Base-by-base conservation (phyloP, 2,329 filamentous ascomycete genomes). In the Aspergillus phoenicis region DNA sequence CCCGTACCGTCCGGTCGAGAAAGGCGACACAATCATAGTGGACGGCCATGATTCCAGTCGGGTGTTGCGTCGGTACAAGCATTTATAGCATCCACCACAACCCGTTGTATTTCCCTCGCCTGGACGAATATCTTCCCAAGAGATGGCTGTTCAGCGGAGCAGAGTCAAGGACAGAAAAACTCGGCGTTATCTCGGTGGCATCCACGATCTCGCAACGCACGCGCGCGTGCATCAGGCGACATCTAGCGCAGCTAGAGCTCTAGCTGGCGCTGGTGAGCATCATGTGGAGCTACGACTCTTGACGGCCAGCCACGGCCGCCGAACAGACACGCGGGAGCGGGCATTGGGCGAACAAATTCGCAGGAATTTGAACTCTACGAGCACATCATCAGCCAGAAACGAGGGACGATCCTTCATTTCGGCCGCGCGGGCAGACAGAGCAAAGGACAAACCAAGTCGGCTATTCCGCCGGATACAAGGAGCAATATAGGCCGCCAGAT, bases 121-220 rank as follows among this genome's bases (percentile, higher is more conserved):
- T 87, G 0, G 87, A 82, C 66, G 70, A 76, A 1, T 89, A 84
- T 69, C 70, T 77, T 2, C 87, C 87, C 0, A 86, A 89, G 77
- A 82, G 87, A 20, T 89, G 87, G 87, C 71, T 88, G 4, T 68
- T 68, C 0, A 82, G 81, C 11, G 75, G 78, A 8, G 20, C 6
- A 11, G 52, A 41, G 3, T 20, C 13, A 6, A 13, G 10, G 33
- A 24, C 33, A 38, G 36, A 26, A 8, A 15, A 53, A 30, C 36
- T 45, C 8, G 43, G 20, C 6, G 10, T 33, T 41, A 56, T 11
- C 24, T 15, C 53, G 2, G 53, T 39, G 8, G 17, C 17, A 13
- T 55, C 47, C 26, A 30, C 28, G 15, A 39, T 55, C 39, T 55
- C 49, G 22, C 39, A 54, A 38, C 51, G 51, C n/a, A 17, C 43